These are phyloP conservation scores for Botrytis cinerea DNA, from an alignment of 2,329 filamentous ascomycete genomes.

Conservation along the genomic window DNA sequence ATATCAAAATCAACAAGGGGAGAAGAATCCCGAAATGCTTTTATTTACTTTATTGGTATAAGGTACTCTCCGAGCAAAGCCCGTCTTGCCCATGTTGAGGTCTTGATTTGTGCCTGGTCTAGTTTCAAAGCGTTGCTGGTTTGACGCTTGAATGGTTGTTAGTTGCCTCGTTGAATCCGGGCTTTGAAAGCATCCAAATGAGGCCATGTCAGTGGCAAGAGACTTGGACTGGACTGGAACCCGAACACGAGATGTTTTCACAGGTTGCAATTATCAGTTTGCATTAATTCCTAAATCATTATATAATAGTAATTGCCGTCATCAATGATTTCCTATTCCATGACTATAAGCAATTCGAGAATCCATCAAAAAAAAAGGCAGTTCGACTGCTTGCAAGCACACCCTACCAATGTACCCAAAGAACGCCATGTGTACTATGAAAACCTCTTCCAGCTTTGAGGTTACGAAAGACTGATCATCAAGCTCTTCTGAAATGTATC, in stretches of 20 bases:
- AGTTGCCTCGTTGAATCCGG: background rate
- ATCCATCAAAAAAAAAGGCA: background rate
- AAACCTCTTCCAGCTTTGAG: conserved; percentile 11
- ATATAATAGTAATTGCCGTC: conserved; percentile 21
- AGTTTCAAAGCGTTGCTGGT: background rate
- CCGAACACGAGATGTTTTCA: conserved; percentile 3
- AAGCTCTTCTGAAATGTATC: conserved; percentile 1
- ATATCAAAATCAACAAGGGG: conserved; percentile 14
- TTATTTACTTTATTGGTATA: background rate
- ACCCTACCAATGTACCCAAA: conserved; percentile 22
- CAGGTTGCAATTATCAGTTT: background rate
- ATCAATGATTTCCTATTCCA: conserved; percentile 19
- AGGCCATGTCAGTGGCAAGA: background rate
- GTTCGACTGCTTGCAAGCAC: conserved; percentile 1
- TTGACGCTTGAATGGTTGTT: background rate
- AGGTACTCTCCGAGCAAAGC: conserved; percentile 18
- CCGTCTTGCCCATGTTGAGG: conserved; percentile 1
- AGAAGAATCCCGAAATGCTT: background rate
- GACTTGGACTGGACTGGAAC: background rate
- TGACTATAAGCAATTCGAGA: conserved; percentile 9
- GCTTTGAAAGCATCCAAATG: background rate
- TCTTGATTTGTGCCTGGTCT: conserved; percentile 5
- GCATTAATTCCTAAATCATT: conserved; percentile 29
- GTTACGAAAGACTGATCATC: background rate
- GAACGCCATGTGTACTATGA: conserved; percentile 18